A percentile compares a stretch with the other conserved stretches of the same genome.
Conservation (phyloP, 225 moss, liverwort and hornwort genomes). For the Neckera pumila region DNA sequence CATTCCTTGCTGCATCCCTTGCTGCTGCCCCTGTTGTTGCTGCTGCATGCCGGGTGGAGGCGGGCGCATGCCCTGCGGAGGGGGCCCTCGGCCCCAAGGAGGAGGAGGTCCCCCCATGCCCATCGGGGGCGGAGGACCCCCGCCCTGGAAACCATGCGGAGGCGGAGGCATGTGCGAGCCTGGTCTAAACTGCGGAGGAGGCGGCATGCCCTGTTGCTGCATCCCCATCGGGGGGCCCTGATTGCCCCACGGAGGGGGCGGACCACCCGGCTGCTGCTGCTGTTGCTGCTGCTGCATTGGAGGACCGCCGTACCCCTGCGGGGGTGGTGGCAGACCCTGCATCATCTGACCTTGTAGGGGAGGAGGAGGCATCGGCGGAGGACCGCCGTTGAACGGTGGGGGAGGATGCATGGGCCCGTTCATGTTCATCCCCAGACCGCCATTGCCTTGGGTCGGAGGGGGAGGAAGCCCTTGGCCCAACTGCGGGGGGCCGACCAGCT, state of each 20-base stretch:
- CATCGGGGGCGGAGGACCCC: conserved; percentile 61
- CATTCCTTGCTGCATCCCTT: background rate
- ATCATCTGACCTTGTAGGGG: conserved; percentile 73
- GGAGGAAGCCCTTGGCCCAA: conserved; percentile 81
- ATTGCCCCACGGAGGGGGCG: conserved; percentile 25
- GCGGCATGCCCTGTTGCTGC: conserved; percentile 39
- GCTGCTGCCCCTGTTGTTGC: conserved; percentile 1
- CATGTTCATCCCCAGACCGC: conserved; percentile 60
- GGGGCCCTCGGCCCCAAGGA: conserved; percentile 76
- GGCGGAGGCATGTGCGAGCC: conserved; percentile 70
- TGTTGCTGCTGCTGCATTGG: conserved; percentile 30
- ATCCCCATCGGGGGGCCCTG: conserved; percentile 29
- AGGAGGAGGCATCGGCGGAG: conserved; percentile 82
- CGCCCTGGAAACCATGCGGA: conserved; percentile 61
- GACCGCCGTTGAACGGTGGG: conserved; percentile 56
- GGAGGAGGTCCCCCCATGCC: conserved; percentile 91
- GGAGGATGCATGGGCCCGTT: conserved; percentile 71
- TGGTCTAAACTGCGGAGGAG: conserved; percentile 60
- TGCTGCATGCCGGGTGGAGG: conserved; percentile 73
- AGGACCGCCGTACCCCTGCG: conserved; percentile 44
- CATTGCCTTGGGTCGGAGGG: conserved; percentile 53
- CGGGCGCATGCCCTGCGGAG: conserved; percentile 66
- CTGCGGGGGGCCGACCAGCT: conserved; percentile 78
- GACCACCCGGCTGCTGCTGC: conserved; percentile 1
- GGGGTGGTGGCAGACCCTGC: conserved; percentile 29